These are phyloP conservation scores for Madurella mycetomatis DNA, from an alignment of 2,329 filamentous ascomycete species.

Conservation along the genomic window DNA sequence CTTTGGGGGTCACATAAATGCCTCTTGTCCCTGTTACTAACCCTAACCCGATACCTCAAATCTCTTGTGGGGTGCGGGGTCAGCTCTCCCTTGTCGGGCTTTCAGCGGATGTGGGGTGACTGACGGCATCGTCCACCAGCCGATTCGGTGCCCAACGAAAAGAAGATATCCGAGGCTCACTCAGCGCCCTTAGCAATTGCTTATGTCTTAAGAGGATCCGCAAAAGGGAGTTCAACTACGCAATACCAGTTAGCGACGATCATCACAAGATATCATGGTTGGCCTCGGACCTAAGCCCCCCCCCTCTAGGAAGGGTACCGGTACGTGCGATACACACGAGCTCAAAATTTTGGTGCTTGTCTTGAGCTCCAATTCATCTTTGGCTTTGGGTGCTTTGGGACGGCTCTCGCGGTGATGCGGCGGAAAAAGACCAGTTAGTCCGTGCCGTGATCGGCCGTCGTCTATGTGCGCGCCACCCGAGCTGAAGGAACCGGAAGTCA, in stretches of 20 bases:
- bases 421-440: neutral
- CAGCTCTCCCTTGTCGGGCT: too few species aligned
- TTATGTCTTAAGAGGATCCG: neutral
- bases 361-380: conserved; percentile 1
- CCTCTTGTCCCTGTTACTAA: too few species aligned
- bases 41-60: too few species aligned
- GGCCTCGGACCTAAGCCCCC: conserved; percentile 59
- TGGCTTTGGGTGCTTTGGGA: neutral
- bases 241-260: neutral
- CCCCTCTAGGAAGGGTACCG: conserved; percentile 52
- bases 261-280: conserved; percentile 47
- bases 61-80: neutral
- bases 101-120: neutral
- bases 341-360: neutral
- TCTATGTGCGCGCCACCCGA: neutral
- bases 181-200: neutral
- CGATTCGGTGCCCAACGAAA: neutral
- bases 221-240: neutral
- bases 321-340: conserved; percentile 25
- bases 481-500: neutral
- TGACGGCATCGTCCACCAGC: neutral
- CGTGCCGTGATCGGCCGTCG: neutral
- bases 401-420: neutral
- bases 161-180: neutral
- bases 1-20: too few species aligned